Base-by-base conservation (phyloP, 768 basidiomycete genomes). In the Termitomyces sp. region DNA sequence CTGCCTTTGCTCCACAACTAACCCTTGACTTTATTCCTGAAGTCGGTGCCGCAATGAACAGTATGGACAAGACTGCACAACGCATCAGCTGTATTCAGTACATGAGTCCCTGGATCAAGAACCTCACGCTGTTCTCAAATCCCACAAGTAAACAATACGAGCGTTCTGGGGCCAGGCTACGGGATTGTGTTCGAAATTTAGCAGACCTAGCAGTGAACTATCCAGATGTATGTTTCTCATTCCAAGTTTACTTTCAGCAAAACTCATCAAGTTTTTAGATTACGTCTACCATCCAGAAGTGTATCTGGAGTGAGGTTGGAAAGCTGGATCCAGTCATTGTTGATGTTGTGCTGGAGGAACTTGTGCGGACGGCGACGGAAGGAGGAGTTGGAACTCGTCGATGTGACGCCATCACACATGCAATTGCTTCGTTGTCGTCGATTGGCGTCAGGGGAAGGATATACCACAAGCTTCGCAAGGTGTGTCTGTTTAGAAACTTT, bases 11-110 rank as follows among this genome's bases (percentile, higher is more conserved):
- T n/a, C 93, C 94, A 12, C 84, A 91, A 38, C 77, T 96, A 36
- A 95, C 94, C 0, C 77, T 96, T 18, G 94, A 96, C 72, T 92
- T 96, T 73, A 78, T 96, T 57, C 84, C 87, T n/a, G 94, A 95
- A 73, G 91, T 95, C 33, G 84, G 84, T 36, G 82, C 81, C 0
- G 83, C 86, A 3, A 85, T 91, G 79, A 75, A 78, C n/a, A 76
- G 78, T 50, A 81, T 76, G 79, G 80, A 70, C 62, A 75, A 75
- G 64, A 61, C 69, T 6, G 80, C 74, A 1, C 88, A 90, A 52
- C 86, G 88, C 42, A 85, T 91, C 44, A 84, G 81, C 62, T 93
- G 88, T 67, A 71, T 96, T 22, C 86, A 90, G 61, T 95, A 94
- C 68, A 81, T 96, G 79, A 85, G 83, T 44, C 94, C 95, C 3